Base-by-base conservation (phyloP, 352 stramenopile species). In the Globisporangium recalcitrans region DNA sequence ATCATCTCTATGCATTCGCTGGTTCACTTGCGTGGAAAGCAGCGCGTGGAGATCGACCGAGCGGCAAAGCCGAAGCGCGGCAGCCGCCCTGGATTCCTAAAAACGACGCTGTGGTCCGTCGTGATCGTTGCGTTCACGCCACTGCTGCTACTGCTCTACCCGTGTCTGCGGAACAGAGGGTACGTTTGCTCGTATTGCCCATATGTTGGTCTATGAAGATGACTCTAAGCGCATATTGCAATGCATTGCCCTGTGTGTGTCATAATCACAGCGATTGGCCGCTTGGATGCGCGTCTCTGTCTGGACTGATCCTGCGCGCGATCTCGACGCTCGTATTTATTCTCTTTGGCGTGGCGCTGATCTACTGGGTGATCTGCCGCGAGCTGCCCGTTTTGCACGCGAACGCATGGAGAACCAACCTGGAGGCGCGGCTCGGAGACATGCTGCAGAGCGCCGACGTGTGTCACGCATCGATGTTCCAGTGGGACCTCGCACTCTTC, bases 301-400 rank as follows among this genome's bases (percentile, higher is more conserved):
- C 71, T 38, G 67, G 77, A 27, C 68, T 92, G 3, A 69, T 88
- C 47, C 29, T 58, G 13, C 71, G 56, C 51, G 79, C 76, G 63
- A n/a, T 82, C 24, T 38, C 57, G 22, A 81, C 90, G 58, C 58
- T 91, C 38, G 55, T 63, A 32, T 85, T 79, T 31, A 59, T 87
- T 16, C 52, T 67, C 38, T 76, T 77, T 27, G 77, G 81, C 2
- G 46, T 86, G 0, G 48, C 64, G 52, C 51, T 90, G 34, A 42
- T 88, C 21, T 90, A 90, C 66, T 92, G 76, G 64, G 67, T 71
- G 0, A 71, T 90, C 27, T 88, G 78, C 46, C 74, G 73, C 51
- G 83, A 90, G 16, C 54, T 90, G 4, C 77, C 79, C 1, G 76
- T 89, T 44, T 51, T 82, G 48, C 36, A 63, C 36, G 58, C 62